Conservation (phyloP, 129 eudicot genomes). For the Sambucus nigra region DNA sequence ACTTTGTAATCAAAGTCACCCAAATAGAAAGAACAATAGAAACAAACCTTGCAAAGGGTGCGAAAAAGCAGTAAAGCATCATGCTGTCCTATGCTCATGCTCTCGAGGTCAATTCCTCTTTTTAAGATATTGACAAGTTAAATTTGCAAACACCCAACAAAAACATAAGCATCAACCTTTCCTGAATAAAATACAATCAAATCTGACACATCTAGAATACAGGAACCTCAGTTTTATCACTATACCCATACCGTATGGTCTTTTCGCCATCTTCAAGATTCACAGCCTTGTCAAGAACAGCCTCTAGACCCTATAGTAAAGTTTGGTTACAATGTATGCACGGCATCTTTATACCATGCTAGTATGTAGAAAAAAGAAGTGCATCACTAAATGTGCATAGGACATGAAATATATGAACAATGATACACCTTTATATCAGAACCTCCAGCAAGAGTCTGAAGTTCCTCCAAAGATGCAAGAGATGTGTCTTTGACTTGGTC, state of each 20-base stretch:
- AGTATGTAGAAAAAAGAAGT: neutral
- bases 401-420: neutral
- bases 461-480: conserved; percentile 67
- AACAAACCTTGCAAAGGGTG: conserved; percentile 90
- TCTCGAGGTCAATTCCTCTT: conserved; percentile 82
- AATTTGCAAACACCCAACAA: conserved; percentile 16
- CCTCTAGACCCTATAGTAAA: conserved; percentile 77
- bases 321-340: too few species aligned
- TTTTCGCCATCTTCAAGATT: conserved; percentile 89
- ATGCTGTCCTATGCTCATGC: conserved; percentile 84
- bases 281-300: conserved; percentile 99
- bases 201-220: conserved; percentile 1
- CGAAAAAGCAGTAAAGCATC: conserved; percentile 93
- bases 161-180: conserved; percentile 5
- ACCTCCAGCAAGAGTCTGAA: conserved; percentile 87
- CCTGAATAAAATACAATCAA: neutral
- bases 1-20: too few species aligned
- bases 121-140: conserved; percentile 2
- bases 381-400: neutral
- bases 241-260: conserved; percentile 38
- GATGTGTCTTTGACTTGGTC: conserved; percentile 41
- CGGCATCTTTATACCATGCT: neutral
- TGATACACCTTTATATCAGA: conserved; percentile 77
- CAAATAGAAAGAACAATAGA: conserved; percentile 1
- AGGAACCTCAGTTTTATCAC: conserved; percentile 4